phyloP scores from a whole-genome alignment of 2,329 filamentous ascomycete species.

The Penicillium sp. region DNA sequence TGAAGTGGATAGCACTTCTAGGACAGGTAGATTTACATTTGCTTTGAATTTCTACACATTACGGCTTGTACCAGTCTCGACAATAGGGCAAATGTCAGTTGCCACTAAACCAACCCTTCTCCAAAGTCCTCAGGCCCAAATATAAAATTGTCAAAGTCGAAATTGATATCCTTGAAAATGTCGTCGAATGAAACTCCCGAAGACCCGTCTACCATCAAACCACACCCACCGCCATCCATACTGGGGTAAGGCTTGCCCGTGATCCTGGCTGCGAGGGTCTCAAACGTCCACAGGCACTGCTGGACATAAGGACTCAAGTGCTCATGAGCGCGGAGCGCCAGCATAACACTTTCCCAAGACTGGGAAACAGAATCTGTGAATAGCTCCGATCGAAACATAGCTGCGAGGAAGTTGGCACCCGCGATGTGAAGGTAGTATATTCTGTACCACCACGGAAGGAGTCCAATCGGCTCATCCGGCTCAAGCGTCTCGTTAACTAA shows the following conservation, averaged over 20 bases:
- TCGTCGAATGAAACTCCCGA: not conserved
- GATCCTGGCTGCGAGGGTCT: not conserved
- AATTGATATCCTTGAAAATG: not conserved
- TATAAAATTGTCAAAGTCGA: not conserved
- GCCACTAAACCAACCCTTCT: not conserved
- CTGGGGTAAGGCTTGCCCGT: not conserved
- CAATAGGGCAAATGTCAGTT: too few relatives aligned
- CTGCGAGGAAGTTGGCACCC: not conserved
- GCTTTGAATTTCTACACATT: too few relatives aligned
- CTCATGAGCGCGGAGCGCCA: not conserved
- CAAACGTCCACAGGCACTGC: not conserved
- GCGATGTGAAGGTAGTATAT: not conserved
- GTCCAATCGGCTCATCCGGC: not conserved
- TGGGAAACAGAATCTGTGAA: not conserved
- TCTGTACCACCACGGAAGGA: not conserved
- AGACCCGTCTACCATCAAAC: not conserved
- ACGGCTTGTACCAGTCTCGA: too few relatives aligned
- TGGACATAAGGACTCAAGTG: not conserved
- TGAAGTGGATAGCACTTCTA: too few relatives aligned
- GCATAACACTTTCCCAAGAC: not conserved
- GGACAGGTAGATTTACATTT: too few relatives aligned
- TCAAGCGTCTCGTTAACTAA: not conserved
- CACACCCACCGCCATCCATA: not conserved
- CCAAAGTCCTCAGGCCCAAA: not conserved
- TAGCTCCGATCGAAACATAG: not conserved